Conservation (phyloP, 306 rosid species). For the Vachellia pachyceras region DNA sequence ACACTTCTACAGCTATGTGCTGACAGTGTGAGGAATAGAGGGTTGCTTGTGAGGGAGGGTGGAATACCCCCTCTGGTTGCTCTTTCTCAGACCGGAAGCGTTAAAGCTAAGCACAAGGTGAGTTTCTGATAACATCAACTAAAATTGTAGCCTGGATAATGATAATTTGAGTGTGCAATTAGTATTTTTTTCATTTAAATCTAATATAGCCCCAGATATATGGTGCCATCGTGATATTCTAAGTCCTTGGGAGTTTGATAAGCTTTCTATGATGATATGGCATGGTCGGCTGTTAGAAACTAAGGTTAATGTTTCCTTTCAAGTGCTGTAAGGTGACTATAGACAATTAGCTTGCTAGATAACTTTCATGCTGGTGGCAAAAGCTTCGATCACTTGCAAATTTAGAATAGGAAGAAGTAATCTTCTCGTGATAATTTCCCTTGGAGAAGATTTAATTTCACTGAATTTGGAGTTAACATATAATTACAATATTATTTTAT, state of each 20-base stretch:
- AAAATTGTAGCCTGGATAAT: not conserved
- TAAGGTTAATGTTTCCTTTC: not conserved
- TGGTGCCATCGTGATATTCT: conserved; percentile 7
- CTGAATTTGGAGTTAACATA: not conserved
- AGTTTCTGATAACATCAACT: not conserved
- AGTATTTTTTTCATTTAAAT: conserved; percentile 7
- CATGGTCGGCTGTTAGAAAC: conserved; percentile 1
- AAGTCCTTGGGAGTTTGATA: conserved; percentile 13
- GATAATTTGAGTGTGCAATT: not conserved
- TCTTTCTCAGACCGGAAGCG: conserved; percentile 82
- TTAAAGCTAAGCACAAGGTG: conserved; percentile 92
- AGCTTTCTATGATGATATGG: not conserved
- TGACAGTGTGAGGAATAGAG: conserved; percentile 79
- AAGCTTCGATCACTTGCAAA: not conserved
- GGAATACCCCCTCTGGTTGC: conserved; percentile 93
- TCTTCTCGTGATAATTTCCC: not conserved
- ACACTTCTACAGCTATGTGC: conserved; percentile 77
- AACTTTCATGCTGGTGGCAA: not conserved
- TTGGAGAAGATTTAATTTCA: not conserved
- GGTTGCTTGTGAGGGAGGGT: conserved; percentile 88
- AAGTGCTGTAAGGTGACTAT: not conserved
- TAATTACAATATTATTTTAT: not conserved
- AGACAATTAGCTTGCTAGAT: not conserved
- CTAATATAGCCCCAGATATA: not conserved
- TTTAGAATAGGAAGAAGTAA: not conserved